These are phyloP conservation scores for Aspergillus kassunensis DNA, from an alignment of 495 filamentous ascomycete species.

Conservation along the genomic window DNA sequence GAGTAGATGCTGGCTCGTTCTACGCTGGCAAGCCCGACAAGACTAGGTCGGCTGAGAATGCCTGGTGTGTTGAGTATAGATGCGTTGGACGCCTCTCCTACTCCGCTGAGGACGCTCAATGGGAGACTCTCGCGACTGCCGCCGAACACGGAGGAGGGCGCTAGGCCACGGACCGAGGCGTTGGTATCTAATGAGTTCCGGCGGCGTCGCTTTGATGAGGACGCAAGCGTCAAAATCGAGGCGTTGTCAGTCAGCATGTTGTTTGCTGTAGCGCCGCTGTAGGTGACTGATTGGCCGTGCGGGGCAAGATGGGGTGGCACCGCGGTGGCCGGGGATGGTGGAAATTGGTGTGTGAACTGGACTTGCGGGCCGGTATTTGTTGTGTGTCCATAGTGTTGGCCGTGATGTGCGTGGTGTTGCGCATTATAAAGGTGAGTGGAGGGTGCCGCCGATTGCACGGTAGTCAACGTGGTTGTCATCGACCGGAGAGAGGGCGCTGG, in stretches of 20 bases:
- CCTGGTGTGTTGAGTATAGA: constrained; percentile 50
- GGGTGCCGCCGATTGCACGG: constrained; percentile 82
- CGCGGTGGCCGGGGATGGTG: constrained; percentile 68
- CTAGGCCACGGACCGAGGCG: constrained; percentile 87
- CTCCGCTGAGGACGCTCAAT: constrained; percentile 77
- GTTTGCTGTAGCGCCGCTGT: constrained; percentile 85
- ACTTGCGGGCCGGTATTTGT: constrained; percentile 45
- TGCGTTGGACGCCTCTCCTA: constrained; percentile 51
- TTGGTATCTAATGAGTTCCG: constrained; percentile 92
- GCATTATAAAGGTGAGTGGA: constrained; percentile 54
- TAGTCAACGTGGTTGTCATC: constrained; percentile 91
- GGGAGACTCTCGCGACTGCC: constrained; percentile 85
- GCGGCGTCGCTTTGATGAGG: constrained; percentile 85
- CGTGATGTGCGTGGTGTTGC: constrained; percentile 34
- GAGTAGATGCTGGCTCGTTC: constrained; percentile 88
- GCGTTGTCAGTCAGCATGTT: constrained; percentile 91
- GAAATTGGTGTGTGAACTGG: constrained; percentile 92
- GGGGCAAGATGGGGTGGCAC: constrained; percentile 74
- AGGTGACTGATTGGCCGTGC: constrained; percentile 72
- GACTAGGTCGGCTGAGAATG: constrained; percentile 46
- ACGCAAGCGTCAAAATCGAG: constrained; percentile 93
- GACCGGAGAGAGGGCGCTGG: constrained; percentile 88
- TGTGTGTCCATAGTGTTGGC: constrained; percentile 40
- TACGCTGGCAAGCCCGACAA: constrained; percentile 60
- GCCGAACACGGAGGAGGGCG: constrained; percentile 88